A percentile compares a stretch with the other conserved stretches of the same genome.
These are phyloP conservation scores for Singerocomus inundabilis DNA, from an alignment of 1,284 basidiomycete genomes.

Conservation along the genomic window DNA sequence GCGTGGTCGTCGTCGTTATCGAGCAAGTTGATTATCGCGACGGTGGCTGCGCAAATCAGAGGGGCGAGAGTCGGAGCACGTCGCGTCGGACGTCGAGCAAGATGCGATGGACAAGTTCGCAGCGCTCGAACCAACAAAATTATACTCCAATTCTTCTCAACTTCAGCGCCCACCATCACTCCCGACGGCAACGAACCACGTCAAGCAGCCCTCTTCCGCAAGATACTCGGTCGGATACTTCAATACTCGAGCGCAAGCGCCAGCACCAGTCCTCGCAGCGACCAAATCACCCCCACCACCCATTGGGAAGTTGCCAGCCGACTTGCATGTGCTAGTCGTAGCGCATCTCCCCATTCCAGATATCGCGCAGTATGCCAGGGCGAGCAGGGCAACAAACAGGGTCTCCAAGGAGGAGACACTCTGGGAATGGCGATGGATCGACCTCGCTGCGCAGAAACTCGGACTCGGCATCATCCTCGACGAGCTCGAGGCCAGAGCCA, in stretches of 20 bases:
- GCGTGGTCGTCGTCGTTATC: background rate
- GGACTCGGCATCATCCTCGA: conserved; percentile 55
- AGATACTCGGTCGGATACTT: conserved; percentile 16
- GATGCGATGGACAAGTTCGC: conserved; percentile 73
- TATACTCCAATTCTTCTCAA: conserved; percentile 42
- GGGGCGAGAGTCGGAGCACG: background rate
- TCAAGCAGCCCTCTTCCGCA: conserved; percentile 10
- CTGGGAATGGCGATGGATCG: conserved; percentile 72
- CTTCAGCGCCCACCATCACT: conserved; percentile 5
- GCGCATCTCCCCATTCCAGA: conserved; percentile 75
- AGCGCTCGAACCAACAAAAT: conserved; percentile 69
- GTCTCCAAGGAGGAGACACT: conserved; percentile 69
- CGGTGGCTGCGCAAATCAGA: conserved; percentile 17
- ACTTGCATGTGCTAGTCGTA: conserved; percentile 74
- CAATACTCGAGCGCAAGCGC: conserved; percentile 26
- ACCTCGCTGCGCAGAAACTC: conserved; percentile 47
- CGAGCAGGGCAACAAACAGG: conserved; percentile 60
- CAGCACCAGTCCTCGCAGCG: conserved; percentile 29
- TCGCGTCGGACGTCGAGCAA: conserved; percentile 8
- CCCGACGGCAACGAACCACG: conserved; percentile 6
- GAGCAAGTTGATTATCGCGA: background rate
- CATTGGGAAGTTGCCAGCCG: conserved; percentile 76
- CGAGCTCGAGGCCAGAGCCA: conserved; percentile 48
- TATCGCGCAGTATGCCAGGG: conserved; percentile 70
- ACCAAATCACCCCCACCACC: conserved; percentile 23